Evolutionary conservation across 2,329 filamentous ascomycete species (phyloP).

Genomic region (Thielaviopsis punctulata): DNA sequence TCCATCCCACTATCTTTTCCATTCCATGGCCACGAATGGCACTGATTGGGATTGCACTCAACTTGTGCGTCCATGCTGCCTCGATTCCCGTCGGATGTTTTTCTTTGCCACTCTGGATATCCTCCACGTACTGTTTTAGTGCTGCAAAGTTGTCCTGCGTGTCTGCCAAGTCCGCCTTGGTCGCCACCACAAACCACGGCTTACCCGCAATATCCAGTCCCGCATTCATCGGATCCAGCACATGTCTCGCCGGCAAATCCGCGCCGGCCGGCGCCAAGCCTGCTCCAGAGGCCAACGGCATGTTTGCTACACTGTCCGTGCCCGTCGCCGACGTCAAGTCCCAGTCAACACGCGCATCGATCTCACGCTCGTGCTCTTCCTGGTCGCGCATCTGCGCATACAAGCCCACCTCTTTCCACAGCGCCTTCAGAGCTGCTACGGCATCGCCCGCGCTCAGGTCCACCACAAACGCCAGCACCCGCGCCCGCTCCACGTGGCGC

Average conservation of each 20-base stretch:
- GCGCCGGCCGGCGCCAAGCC: not conserved
- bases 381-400: constrained; percentile 70
- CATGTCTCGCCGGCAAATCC: constrained; percentile 17
- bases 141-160: constrained; percentile 62
- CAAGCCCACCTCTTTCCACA: constrained; percentile 81
- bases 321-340: constrained; percentile 32
- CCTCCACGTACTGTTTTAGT: constrained; percentile 53
- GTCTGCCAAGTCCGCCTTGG: constrained; percentile 69
- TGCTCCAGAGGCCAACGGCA: not conserved
- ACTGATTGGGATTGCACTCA: constrained; percentile 67
- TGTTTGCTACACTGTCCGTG: not conserved
- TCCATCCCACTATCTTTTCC: constrained; percentile 54
- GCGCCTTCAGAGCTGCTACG: constrained; percentile 55
- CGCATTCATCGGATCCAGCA: constrained; percentile 16
- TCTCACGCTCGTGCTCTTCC: constrained; percentile 47
- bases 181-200: constrained; percentile 91
- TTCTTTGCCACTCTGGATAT: constrained; percentile 42
- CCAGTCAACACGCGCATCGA: constrained; percentile 38
- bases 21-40: constrained; percentile 79
- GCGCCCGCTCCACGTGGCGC: constrained; percentile 83
- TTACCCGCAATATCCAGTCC: constrained; percentile 73
- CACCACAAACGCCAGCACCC: constrained; percentile 83
- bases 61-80: constrained; percentile 39
- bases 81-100: constrained; percentile 56
- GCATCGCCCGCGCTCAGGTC: constrained; percentile 70